Conservation (phyloP, 2,329 filamentous ascomycete species). For the Mollisiaceae sp. region DNA sequence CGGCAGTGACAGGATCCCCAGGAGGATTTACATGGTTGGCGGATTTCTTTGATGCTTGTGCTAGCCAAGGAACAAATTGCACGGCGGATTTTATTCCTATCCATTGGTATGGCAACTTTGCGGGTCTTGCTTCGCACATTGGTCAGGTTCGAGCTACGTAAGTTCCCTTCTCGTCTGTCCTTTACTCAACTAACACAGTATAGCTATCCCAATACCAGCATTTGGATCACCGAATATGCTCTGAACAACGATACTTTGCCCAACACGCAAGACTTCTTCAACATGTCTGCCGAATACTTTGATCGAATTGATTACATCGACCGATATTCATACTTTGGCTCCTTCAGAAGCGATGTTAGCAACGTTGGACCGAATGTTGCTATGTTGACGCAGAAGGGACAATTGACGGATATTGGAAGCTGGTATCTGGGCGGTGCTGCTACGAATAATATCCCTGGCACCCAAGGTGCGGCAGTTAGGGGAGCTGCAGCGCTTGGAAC, state of each 20-base stretch:
- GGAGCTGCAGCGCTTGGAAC: slow-evolving; percentile 1
- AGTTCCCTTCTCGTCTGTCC: slow-evolving; percentile 14
- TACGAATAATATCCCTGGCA: slow-evolving; percentile 4
- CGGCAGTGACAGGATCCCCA: slow-evolving; percentile 68
- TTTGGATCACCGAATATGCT: slow-evolving; percentile 84
- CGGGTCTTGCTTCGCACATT: slow-evolving; percentile 44
- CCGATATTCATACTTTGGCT: slow-evolving; percentile 68
- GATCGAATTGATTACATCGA: slow-evolving; percentile 67
- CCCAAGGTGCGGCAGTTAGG: not conserved
- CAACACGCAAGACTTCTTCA: slow-evolving; percentile 69
- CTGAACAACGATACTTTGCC: slow-evolving; percentile 58
- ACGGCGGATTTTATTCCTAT: slow-evolving; percentile 67
- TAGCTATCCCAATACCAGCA: slow-evolving; percentile 60
- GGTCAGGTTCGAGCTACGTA: slow-evolving; percentile 41
- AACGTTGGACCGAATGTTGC: slow-evolving; percentile 77
- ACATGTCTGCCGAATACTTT: slow-evolving; percentile 68
- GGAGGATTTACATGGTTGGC: slow-evolving; percentile 69
- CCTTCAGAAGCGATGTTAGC: slow-evolving; percentile 70
- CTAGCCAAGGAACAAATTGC: slow-evolving; percentile 56
- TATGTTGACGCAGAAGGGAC: slow-evolving; percentile 70
- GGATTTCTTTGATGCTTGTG: slow-evolving; percentile 69
- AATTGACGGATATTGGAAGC: slow-evolving; percentile 62
- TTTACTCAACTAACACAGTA: slow-evolving; percentile 17
- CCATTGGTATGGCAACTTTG: slow-evolving; percentile 69
- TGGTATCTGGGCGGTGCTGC: slow-evolving; percentile 19